Conservation (phyloP, 208 protist genomes). For the Acanthamoeba healyi region DNA sequence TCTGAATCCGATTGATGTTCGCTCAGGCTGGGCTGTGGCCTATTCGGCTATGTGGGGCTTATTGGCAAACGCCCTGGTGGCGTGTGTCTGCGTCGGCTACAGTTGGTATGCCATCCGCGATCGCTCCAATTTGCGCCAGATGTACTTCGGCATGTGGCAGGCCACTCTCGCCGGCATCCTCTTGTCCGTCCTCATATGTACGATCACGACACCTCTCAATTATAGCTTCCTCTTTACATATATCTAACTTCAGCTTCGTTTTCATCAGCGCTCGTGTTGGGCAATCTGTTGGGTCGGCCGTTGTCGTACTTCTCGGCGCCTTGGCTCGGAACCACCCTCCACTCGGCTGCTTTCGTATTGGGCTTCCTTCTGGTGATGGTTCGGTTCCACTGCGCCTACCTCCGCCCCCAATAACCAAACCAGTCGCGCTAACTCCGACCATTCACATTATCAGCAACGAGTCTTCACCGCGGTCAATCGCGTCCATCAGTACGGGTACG, state of each 20-base stretch:
- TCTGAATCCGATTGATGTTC: too few relatives aligned
- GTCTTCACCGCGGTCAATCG: neutral
- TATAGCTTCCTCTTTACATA: neutral
- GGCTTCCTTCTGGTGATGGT: constrained; percentile 33
- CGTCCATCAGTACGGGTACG: neutral
- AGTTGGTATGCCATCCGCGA: neutral
- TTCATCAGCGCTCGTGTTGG: neutral
- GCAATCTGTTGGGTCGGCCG: neutral
- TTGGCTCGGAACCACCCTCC: constrained; percentile 15
- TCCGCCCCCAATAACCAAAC: too few relatives aligned
- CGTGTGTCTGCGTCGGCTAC: neutral
- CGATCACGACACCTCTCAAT: neutral
- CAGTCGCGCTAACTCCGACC: too few relatives aligned
- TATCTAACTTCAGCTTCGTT: too few relatives aligned
- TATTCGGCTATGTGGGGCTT: neutral
- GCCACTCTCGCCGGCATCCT: neutral
- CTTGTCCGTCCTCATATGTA: neutral
- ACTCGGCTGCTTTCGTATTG: neutral
- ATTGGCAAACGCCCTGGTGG: neutral
- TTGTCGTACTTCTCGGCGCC: constrained; percentile 9
- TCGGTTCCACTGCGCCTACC: neutral
- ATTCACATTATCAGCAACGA: neutral
- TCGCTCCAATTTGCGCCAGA: neutral
- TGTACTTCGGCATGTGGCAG: neutral
- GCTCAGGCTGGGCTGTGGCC: neutral